Evolutionary conservation across 345 rosid genomes (phyloP).

Genomic region (Aethionema arabicum): DNA sequence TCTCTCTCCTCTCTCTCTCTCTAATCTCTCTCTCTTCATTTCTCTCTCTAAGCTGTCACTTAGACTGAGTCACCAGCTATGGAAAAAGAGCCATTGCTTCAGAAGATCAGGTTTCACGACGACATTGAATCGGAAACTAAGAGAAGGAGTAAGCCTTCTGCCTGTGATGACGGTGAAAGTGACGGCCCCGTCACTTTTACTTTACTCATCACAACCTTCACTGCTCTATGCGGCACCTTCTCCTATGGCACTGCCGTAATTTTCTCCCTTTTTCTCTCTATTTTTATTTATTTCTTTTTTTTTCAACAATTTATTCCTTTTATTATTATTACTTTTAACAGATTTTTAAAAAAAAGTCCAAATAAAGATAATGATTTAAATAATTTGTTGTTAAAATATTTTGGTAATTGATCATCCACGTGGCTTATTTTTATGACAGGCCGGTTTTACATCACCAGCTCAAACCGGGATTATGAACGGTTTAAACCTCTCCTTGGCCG

Average conservation of each 20-base stretch:
- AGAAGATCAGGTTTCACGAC: constrained; percentile 20
- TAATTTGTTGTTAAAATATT: constrained; percentile 1
- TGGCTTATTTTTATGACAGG: constrained; percentile 32
- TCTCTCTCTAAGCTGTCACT: not conserved
- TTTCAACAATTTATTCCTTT: not conserved
- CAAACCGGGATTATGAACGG: constrained; percentile 70
- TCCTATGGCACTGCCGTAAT: constrained; percentile 41
- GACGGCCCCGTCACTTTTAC: constrained; percentile 33
- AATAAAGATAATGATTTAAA: constrained; percentile 4
- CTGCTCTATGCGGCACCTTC: constrained; percentile 37
- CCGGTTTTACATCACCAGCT: constrained; percentile 89
- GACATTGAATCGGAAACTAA: constrained; percentile 26
- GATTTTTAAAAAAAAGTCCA: constrained; percentile 1
- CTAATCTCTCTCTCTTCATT: constrained; percentile 1
- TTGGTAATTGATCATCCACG: not conserved
- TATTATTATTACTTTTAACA: not conserved
- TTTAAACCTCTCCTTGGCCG: constrained; percentile 58
- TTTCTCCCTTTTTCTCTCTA: not conserved
- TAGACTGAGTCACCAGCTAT: constrained; percentile 19
- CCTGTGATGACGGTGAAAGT: not conserved
- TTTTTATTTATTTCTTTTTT: not conserved
- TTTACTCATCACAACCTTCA: constrained; percentile 32
- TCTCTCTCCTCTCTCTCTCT: constrained; percentile 1
- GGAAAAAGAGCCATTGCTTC: constrained; percentile 35
- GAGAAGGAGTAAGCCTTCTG: too few species aligned